Base-by-base conservation (phyloP, 2,329 filamentous ascomycete genomes). In the Colletotrichum sp. region DNA sequence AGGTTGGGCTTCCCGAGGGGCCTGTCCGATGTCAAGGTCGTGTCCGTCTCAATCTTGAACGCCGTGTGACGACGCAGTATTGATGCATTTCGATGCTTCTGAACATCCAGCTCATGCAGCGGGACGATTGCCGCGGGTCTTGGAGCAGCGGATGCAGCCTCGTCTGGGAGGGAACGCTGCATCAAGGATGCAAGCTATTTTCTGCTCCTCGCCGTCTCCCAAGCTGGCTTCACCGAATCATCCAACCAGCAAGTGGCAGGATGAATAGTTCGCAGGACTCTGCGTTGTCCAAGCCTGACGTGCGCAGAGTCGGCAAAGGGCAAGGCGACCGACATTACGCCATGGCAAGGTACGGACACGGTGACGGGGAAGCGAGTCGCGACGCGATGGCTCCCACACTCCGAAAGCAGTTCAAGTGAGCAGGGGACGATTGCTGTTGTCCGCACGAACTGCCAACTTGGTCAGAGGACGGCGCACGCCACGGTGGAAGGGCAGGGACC, bases 21-120 rank as follows among this genome's bases (percentile, higher is more conserved):
- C 28, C 21, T 39, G 44, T 57, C 57, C 65, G 49, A 39, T 52
- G 44, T 21, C 64, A 59, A 75, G 52, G 60, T 28, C 52, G 52
- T 59, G 32, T 39, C 32, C 26, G n/a, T 55, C 34, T 34, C 32
- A 52, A 34, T 52, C 60, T 28, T 49, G 26, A 34, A 65, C 59
- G 71, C 32, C 60, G 74, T 76, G 74, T 65, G 71, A 75, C 74
- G 12, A 36, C n/a, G 32, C 57, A 39, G 34, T 26, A 24, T 32
- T 15, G 39, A 68, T 28, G 57, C 57, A 16, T 44, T 32, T 44
- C 24, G 59, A 62, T 57, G 52, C 39, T 39, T 66, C 52, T 30
- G 36, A 44, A 28, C 16, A 16, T 44, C 34, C 21, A 32, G n/a
- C 24, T 24, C 32, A 72, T 62, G 55, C 24, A 49, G 30, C 32